Evolutionary conservation across 345 rosid species (phyloP).

Genomic region (Populus davidiana): DNA sequence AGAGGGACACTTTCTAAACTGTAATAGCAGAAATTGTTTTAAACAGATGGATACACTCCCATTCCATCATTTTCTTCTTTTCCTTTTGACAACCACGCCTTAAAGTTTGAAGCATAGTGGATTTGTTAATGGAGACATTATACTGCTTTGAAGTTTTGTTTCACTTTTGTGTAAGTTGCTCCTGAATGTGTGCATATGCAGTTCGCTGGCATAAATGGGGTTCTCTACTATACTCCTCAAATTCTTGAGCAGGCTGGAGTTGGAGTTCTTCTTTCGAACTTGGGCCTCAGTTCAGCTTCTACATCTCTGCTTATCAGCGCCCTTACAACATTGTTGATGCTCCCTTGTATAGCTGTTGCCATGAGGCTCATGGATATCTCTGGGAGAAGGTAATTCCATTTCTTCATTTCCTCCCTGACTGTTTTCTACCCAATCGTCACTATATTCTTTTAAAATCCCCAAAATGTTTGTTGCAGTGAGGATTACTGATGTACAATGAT

Average conservation of each 20-base stretch:
- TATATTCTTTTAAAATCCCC: not conserved
- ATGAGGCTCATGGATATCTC: conserved; percentile 93
- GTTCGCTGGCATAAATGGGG: conserved; percentile 97
- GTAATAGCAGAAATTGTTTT: not conserved
- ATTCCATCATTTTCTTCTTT: not conserved
- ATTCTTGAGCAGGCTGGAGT: conserved; percentile 96
- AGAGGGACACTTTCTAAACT: not conserved
- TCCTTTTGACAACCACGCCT: not conserved
- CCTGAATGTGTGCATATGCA: conserved; percentile 23
- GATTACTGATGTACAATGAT: not conserved
- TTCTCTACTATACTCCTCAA: conserved; percentile 96
- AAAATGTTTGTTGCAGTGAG: not conserved
- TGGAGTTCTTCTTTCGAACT: conserved; percentile 72
- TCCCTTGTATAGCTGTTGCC: conserved; percentile 88
- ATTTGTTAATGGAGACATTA: not conserved
- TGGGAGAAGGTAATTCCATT: conserved; percentile 73
- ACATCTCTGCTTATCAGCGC: conserved; percentile 81
- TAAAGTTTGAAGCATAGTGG: not conserved
- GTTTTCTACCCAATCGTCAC: not conserved
- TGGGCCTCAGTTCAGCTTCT: conserved; percentile 72
- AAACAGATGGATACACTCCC: not conserved
- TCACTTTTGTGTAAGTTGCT: not conserved
- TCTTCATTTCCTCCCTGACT: not conserved
- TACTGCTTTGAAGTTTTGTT: conserved; percentile 1
- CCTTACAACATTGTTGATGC: conserved; percentile 85